Evolutionary conservation across 2,329 filamentous ascomycete species (phyloP).

Genomic region (Xylariaceae sp.): DNA sequence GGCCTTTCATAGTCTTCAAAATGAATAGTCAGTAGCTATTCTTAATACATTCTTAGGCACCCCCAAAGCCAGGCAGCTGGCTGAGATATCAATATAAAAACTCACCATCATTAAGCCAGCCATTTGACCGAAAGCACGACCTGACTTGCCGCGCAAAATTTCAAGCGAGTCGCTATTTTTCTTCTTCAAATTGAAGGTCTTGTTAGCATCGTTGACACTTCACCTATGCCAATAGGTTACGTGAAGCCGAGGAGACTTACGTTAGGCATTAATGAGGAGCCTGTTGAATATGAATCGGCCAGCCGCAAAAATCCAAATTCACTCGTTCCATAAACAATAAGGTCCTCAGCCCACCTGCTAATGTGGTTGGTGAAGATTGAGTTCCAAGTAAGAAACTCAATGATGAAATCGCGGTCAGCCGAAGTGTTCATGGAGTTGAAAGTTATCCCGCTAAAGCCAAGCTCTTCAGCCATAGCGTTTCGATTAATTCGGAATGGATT

Average conservation of each 20-base stretch:
- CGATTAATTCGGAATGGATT: slow-evolving; percentile 81
- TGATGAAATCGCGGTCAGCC: slow-evolving; percentile 75
- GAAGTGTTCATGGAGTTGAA: slow-evolving; percentile 76
- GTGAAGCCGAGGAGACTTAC: slow-evolving; percentile 6
- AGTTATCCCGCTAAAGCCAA: slow-evolving; percentile 72
- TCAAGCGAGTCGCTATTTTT: slow-evolving; percentile 73
- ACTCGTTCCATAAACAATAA: slow-evolving; percentile 75
- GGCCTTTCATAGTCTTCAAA: slow-evolving; percentile 49
- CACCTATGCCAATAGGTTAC: slow-evolving; percentile 5
- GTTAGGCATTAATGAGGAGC: slow-evolving; percentile 73
- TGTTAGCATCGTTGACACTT: slow-evolving; percentile 4
- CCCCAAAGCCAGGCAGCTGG: slow-evolving; percentile 14
- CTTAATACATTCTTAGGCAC: slow-evolving; percentile 25
- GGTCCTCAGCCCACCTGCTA: slow-evolving; percentile 76
- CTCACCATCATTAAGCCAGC: slow-evolving; percentile 57
- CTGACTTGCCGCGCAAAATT: slow-evolving; percentile 71
- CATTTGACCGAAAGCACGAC: slow-evolving; percentile 72
- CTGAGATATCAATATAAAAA: slow-evolving; percentile 24
- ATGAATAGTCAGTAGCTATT: slow-evolving; percentile 26
- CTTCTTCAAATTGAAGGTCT: slow-evolving; percentile 42
- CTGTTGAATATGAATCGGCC: slow-evolving; percentile 76
- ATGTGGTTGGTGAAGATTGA: slow-evolving; percentile 76
- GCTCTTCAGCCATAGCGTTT: slow-evolving; percentile 72
- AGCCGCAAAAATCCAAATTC: slow-evolving; percentile 75
- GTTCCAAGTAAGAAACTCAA: slow-evolving; percentile 78